Evolutionary conservation across 169 alveolate species (phyloP).

Genomic region (Plasmodium relictum): DNA sequence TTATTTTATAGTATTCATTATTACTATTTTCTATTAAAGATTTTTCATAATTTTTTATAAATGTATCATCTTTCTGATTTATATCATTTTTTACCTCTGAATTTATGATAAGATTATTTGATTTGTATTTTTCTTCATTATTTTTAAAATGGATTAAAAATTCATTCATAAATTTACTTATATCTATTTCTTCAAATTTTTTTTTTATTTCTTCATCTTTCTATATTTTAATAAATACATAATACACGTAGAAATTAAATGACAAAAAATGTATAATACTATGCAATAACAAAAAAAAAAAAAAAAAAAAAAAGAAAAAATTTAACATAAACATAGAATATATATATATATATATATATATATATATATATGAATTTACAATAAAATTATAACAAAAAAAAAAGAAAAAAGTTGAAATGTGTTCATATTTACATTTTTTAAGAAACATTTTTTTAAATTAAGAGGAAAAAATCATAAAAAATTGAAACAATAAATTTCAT

Average conservation of each 20-base stretch:
- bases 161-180: slow-evolving; percentile 35
- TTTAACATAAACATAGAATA: not conserved
- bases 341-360: slow-evolving; percentile 3
- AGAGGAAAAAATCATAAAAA: not conserved
- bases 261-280: not conserved
- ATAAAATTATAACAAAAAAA: too few relatives aligned
- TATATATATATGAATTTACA: not conserved
- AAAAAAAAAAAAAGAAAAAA: not conserved
- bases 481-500: not conserved
- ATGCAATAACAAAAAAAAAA: not conserved
- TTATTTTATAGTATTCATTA: slow-evolving; percentile 30
- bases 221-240: slow-evolving; percentile 1
- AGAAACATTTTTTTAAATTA: slow-evolving; percentile 1
- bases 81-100: not conserved
- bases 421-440: not conserved
- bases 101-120: not conserved
- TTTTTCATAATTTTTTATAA: slow-evolving; percentile 1
- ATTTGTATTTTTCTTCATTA: slow-evolving; percentile 67
- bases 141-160: slow-evolving; percentile 52
- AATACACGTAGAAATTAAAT: not conserved
- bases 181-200: slow-evolving; percentile 64
- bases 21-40: not conserved
- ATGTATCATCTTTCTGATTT: slow-evolving; percentile 1
- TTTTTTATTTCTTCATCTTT: slow-evolving; percentile 44
- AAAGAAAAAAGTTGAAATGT: not conserved